Conservation (phyloP, 306 rosid species). For the Pyrus pyrifolia region DNA sequence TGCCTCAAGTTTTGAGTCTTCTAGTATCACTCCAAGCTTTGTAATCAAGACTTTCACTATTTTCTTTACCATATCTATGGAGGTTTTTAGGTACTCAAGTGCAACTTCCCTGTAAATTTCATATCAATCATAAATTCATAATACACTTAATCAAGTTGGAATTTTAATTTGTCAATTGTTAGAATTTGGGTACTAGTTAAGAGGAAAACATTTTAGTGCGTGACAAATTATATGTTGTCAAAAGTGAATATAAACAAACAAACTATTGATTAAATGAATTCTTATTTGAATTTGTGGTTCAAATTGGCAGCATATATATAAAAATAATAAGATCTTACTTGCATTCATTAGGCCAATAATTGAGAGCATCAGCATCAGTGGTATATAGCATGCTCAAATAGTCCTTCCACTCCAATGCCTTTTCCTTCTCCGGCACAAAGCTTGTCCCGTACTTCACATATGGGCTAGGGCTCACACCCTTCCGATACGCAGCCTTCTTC, state of each 20-base stretch:
- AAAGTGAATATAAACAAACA: background rate
- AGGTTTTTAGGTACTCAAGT: conserved; percentile 45
- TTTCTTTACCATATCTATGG: conserved; percentile 29
- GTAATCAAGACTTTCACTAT: conserved; percentile 27
- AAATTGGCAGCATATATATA: background rate
- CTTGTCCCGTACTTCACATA: conserved; percentile 48
- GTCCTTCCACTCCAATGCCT: conserved; percentile 62
- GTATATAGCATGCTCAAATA: conserved; percentile 44
- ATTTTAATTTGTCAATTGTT: background rate
- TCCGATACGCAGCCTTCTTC: conserved; percentile 28
- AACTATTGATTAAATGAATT: background rate
- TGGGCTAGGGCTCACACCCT: conserved; percentile 36
- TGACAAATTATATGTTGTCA: background rate
- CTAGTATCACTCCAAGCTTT: conserved; percentile 35
- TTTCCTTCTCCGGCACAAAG: conserved; percentile 65
- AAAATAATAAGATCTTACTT: conserved; percentile 23
- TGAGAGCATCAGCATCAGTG: conserved; percentile 47
- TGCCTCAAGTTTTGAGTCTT: conserved; percentile 34
- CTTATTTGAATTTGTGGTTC: background rate
- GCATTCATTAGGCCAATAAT: conserved; percentile 48
- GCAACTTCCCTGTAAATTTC: conserved; percentile 31
- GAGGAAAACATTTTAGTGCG: background rate
- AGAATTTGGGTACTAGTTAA: background rate
- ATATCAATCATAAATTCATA: background rate
- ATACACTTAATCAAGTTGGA: background rate